A percentile compares a stretch with the other conserved stretches of the same genome.
Evolutionary conservation across 495 filamentous ascomycete species (phyloP).

Genomic region (Hyaloscypha variabilis): DNA sequence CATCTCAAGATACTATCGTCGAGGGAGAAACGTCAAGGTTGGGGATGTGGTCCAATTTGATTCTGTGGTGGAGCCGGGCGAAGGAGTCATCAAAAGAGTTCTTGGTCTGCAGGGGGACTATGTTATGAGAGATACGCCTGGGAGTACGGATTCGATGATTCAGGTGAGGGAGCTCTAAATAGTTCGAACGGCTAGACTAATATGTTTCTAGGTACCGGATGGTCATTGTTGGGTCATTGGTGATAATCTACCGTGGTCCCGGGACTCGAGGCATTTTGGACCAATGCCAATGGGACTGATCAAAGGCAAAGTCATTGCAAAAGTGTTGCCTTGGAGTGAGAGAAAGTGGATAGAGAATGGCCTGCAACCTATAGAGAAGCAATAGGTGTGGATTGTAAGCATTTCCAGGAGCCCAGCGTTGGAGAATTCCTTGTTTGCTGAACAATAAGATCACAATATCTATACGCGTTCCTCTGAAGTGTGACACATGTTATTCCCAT

Average conservation of each 20-base stretch:
- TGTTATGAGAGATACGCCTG: conserved; percentile 70
- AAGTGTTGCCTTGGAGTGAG: conserved; percentile 54
- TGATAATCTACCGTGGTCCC: conserved; percentile 81
- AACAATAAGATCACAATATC: not conserved
- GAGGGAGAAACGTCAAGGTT: conserved; percentile 69
- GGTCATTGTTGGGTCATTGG: conserved; percentile 90
- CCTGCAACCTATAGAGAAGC: conserved; percentile 35
- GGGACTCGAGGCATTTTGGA: conserved; percentile 85
- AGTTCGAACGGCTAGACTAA: not conserved
- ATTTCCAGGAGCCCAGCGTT: conserved; percentile 20
- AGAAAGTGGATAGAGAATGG: conserved; percentile 56
- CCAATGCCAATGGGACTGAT: conserved; percentile 84
- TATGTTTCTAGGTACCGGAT: conserved; percentile 67
- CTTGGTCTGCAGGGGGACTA: conserved; percentile 90
- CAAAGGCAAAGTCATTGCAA: conserved; percentile 81
- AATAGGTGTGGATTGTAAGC: not conserved
- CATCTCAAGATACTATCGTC: conserved; percentile 63
- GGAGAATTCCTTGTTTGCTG: not conserved
- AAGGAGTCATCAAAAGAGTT: conserved; percentile 75
- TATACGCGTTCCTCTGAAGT: not conserved
- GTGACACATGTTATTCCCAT: not conserved
- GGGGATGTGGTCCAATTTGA: conserved; percentile 82
- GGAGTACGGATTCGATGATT: conserved; percentile 63
- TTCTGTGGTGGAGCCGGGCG: conserved; percentile 68
- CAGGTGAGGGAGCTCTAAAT: conserved; percentile 54